Evolutionary conservation across 192 early-diverging fungal species (phyloP).

Genomic region (Diversispora eburnea): DNA sequence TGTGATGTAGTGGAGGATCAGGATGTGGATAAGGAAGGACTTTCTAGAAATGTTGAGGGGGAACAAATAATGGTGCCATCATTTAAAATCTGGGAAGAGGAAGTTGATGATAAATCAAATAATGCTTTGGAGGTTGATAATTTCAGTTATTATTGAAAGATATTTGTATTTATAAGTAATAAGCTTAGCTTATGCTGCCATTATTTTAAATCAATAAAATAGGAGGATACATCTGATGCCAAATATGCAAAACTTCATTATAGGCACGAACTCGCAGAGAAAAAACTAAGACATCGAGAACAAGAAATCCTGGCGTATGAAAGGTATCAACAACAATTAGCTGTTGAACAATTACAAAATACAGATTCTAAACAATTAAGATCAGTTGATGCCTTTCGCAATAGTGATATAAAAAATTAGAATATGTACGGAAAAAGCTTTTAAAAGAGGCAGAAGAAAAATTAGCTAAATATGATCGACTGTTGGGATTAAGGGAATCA

Average conservation of each 20-base stretch:
- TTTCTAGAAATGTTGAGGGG: no score
- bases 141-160: no score
- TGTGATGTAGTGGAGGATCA: no score
- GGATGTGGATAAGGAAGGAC: no score
- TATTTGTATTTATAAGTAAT: no score
- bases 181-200: no score
- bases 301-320: constrained; percentile 50
- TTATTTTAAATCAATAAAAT: neutral
- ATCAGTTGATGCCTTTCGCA: constrained; percentile 38
- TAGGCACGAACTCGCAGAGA: constrained; percentile 54
- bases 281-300: constrained; percentile 54
- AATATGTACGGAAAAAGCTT: constrained; percentile 33
- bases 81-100: no score
- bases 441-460: constrained; percentile 50
- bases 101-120: no score
- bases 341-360: constrained; percentile 46
- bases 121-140: no score
- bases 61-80: no score
- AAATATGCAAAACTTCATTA: constrained; percentile 47
- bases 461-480: constrained; percentile 40
- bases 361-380: constrained; percentile 45
- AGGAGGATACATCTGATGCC: constrained; percentile 35
- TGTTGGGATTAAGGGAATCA: no score
- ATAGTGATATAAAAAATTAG: constrained; percentile 32
- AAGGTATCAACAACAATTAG: constrained; percentile 50